Conservation (phyloP, 169 alveolate genomes). For the Cryptosporidium xiaoi region DNA sequence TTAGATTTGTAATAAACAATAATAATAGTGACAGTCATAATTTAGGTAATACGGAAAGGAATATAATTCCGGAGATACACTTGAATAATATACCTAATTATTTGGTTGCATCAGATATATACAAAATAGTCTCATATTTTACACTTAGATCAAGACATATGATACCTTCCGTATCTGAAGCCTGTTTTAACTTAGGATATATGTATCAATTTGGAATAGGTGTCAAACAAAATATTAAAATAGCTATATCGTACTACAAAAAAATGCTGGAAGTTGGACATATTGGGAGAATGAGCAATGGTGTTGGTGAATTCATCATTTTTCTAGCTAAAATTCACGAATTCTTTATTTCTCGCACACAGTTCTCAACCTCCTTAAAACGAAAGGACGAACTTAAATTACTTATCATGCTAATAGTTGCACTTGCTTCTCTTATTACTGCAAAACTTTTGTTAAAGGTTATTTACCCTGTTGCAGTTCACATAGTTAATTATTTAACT, state of each 20-base stretch:
- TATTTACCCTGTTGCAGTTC: too few relatives aligned
- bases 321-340: slow-evolving; percentile 7
- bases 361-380: too few relatives aligned
- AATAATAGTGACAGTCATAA: background rate
- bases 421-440: too few relatives aligned
- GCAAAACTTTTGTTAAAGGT: too few relatives aligned
- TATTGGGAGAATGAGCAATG: slow-evolving; percentile 31
- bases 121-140: slow-evolving; percentile 16
- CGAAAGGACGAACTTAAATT: too few relatives aligned
- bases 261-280: slow-evolving; percentile 41
- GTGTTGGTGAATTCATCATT: slow-evolving; percentile 13
- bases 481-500: too few relatives aligned
- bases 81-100: slow-evolving; percentile 27
- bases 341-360: background rate
- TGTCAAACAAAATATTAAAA: slow-evolving; percentile 17
- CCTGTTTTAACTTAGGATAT: slow-evolving; percentile 42
- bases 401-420: too few relatives aligned
- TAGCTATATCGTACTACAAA: slow-evolving; percentile 29
- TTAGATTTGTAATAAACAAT: background rate
- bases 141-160: slow-evolving; percentile 50
- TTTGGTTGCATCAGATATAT: background rate
- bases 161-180: slow-evolving; percentile 58
- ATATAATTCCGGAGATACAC: slow-evolving; percentile 1
- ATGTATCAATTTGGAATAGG: slow-evolving; percentile 73
- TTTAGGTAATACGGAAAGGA: background rate